These are phyloP conservation scores for Psilocybe subaeruginosa DNA, from an alignment of 768 basidiomycete genomes.

Conservation along the genomic window DNA sequence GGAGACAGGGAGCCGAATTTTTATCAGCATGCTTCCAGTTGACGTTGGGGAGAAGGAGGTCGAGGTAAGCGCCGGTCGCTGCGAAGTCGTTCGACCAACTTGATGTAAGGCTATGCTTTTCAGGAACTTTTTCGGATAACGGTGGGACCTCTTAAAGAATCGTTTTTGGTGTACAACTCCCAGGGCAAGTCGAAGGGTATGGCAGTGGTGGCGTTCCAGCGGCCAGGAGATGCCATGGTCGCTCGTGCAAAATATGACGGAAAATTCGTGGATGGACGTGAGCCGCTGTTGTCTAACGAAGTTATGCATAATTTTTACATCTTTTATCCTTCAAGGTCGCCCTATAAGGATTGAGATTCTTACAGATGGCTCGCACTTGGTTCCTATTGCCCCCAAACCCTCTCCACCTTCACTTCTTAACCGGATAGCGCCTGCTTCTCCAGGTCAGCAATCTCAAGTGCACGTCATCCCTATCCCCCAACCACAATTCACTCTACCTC, in stretches of 20 bases:
- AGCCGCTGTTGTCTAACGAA: slow-evolving; percentile 22
- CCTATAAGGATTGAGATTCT: slow-evolving; percentile 71
- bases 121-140: slow-evolving; percentile 81
- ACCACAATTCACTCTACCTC: not conserved
- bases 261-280: slow-evolving; percentile 71
- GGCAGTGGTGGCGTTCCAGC: slow-evolving; percentile 73
- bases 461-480: not conserved
- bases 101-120: not conserved
- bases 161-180: slow-evolving; percentile 74
- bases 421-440: slow-evolving; percentile 27
- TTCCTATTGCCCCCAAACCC: slow-evolving; percentile 21
- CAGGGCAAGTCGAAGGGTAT: slow-evolving; percentile 80
- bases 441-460: slow-evolving; percentile 1
- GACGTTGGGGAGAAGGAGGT: slow-evolving; percentile 74
- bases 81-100: not conserved
- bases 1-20: slow-evolving; percentile 64
- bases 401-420: slow-evolving; percentile 29
- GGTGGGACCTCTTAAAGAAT: slow-evolving; percentile 72
- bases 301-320: not conserved
- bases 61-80: slow-evolving; percentile 46
- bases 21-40: slow-evolving; percentile 65
- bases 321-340: slow-evolving; percentile 45
- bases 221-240: slow-evolving; percentile 60
- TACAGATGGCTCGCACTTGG: slow-evolving; percentile 39
- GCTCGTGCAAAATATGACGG: slow-evolving; percentile 75